Conservation (phyloP, 1,139 yeast genomes). For the Debaryomyces nepalensis region DNA sequence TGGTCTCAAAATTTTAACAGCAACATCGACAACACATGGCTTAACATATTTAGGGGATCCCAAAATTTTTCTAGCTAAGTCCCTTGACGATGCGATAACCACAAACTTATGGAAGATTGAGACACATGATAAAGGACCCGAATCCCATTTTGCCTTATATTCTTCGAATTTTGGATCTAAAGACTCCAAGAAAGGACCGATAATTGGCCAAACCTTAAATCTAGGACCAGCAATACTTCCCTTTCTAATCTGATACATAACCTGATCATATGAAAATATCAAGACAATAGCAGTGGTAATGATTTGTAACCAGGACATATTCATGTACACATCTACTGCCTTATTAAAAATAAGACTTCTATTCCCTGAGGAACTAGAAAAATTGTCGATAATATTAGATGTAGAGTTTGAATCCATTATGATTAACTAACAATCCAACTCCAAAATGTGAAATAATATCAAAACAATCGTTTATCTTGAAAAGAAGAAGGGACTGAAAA, state of each 20-base stretch:
- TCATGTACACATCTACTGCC: slow-evolving; percentile 11
- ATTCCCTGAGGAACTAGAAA: slow-evolving; percentile 8
- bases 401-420: slow-evolving; percentile 24
- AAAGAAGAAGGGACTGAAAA: slow-evolving; percentile 7
- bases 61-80: slow-evolving; percentile 85
- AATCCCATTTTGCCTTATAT: slow-evolving; percentile 89
- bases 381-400: slow-evolving; percentile 19
- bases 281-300: slow-evolving; percentile 53
- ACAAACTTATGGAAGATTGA: slow-evolving; percentile 98
- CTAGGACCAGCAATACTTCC: slow-evolving; percentile 91
- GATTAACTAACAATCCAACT: slow-evolving; percentile 6
- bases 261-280: slow-evolving; percentile 75
- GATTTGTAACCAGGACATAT: slow-evolving; percentile 26
- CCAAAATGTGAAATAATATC: slow-evolving; percentile 3
- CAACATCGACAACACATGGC: slow-evolving; percentile 98
- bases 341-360: slow-evolving; percentile 4
- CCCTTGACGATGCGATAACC: slow-evolving; percentile 90
- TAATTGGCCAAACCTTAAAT: slow-evolving; percentile 87
- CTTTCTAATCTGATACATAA: slow-evolving; percentile 74
- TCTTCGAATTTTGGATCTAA: slow-evolving; percentile 95
- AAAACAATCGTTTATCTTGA: slow-evolving; percentile 2
- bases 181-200: slow-evolving; percentile 96
- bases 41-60: slow-evolving; percentile 86
- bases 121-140: slow-evolving; percentile 94
- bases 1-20: slow-evolving; percentile 88